Evolutionary conservation across 2,329 filamentous ascomycete species (phyloP), one percentile per base, ranked within the genome.

Genomic region (Chaetomium globosum): DNA sequence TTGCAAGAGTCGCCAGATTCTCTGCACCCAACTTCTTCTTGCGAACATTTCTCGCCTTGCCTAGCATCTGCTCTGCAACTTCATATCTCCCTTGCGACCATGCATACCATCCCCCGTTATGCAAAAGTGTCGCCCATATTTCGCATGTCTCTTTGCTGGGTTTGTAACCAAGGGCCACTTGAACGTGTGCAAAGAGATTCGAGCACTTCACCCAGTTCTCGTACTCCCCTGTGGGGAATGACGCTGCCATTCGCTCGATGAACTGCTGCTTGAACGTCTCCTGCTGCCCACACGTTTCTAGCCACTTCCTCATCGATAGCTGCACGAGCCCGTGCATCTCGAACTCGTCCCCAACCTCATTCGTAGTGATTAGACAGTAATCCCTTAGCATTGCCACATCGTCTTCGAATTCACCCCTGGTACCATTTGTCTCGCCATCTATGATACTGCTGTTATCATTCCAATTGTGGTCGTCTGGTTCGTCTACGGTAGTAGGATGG

Each of bases 301-400:
- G 70, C 77, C 76, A 79, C 51, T 63, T 72, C 61, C 71, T 73
- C 10, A 71, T 78, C 31, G 76, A 71, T 28, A 80, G 65, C 67
- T 80, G 77, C 23, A 81, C 79, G 4, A 26, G 26, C 26, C 26
- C 26, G 26, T 26, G 26, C 26, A 26, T 26, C 26, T 26, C 26
- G 4, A 26, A 82, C 1, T 61, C 60, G 13, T 66, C 71, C 1
- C 68, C 67, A 21, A 57, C 23, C 36, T 64, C 67, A 19, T 61
- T 71, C 12, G 59, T 57, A 0, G 63, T 59, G 9, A 82, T 68
- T 4, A 82, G 74, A 1, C 72, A 79, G 67, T 74, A 82, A 59
- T 76, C 69, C 49, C 70, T 68, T 10, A 82, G 71, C 2, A 71
- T 68, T 0, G 65, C 36, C 1, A 81, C 59, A 66, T 80, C 76